Evolutionary conservation across 352 stramenopile species (phyloP).

Genomic region (Phytopythium cucurbitacearum): DNA sequence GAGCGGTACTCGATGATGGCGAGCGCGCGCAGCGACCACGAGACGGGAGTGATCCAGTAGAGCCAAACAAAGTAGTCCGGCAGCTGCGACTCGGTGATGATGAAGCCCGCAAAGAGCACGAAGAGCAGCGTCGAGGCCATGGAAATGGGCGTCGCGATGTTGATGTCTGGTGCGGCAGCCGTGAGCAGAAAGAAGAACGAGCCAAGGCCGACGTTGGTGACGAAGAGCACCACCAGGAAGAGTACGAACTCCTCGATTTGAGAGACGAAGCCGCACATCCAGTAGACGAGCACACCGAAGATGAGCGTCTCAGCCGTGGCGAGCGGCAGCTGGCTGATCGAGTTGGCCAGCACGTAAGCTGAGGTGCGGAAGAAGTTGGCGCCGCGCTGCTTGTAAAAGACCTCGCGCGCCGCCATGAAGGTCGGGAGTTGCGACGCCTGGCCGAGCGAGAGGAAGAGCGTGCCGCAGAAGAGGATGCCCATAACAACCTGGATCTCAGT

Average conservation of each 20-base stretch:
- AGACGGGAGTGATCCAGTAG: conserved; percentile 54
- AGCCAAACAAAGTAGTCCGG: conserved; percentile 45
- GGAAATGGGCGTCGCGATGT: conserved; percentile 36
- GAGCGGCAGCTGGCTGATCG: conserved; percentile 26
- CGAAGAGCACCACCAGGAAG: conserved; percentile 31
- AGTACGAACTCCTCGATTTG: conserved; percentile 26
- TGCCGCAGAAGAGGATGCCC: conserved; percentile 75
- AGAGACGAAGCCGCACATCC: conserved; percentile 54
- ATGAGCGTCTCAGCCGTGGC: conserved; percentile 47
- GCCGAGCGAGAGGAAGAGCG: conserved; percentile 28
- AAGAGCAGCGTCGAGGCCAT: conserved; percentile 41
- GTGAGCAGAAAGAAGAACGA: conserved; percentile 35
- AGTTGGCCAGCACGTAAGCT: conserved; percentile 51
- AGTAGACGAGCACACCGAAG: conserved; percentile 76
- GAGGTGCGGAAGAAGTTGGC: conserved; percentile 51
- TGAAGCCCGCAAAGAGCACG: conserved; percentile 53
- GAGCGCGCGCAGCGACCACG: conserved; percentile 32
- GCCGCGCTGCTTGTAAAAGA: conserved; percentile 44
- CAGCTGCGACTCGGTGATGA: conserved; percentile 36
- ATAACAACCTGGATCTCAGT: conserved; percentile 47
- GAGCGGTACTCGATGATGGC: conserved; percentile 32
- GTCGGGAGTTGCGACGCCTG: conserved; percentile 46
- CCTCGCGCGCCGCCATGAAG: conserved; percentile 40
- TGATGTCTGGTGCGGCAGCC: conserved; percentile 14
- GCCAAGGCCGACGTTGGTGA: conserved; percentile 26